Base-by-base conservation (phyloP, 177 flowering plant genomes). In the Tripterygium wilfordii region DNA sequence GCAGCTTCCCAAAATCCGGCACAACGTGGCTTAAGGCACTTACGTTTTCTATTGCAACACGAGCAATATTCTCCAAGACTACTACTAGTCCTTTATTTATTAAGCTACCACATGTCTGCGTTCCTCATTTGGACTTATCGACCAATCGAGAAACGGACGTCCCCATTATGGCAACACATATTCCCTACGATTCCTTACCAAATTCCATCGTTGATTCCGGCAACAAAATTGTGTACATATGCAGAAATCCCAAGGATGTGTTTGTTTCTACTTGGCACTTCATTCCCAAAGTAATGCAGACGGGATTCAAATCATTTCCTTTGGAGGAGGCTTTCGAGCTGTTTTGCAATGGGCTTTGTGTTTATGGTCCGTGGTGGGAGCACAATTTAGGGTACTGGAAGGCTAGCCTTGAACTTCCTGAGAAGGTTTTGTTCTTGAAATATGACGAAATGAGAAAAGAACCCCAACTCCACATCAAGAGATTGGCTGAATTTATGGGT, bases 331-430 rank as follows among this genome's bases (percentile, higher is more conserved):
- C 44, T 5, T 50, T 50, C 13, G 54, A 50, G 6, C 37, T 17
- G 33, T 50, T 33, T 36, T 50, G 45, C 15, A 45, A 37, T 1
- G 58, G 58, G 3, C 44, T 45, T 15, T 27, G 25, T 8, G n/a
- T 14, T 19, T 37, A 33, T 38, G 58, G 58, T 12, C 58, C 58
- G 23, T 54, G 17, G 5, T 59, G 63, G 63, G 42, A 51, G 8
- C 57, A 59, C 40, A 45, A 45, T 12, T 19, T 59, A 20, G 53
- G 52, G 10, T 42, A 42, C 30, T 42, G 45, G 45, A 42, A 25
- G 30, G 18, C 10, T 8, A 42, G 30, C 29, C 32, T 38, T 18
- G 43, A 23, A n/a, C 45, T 3, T 3, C 57, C 57, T 7, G 9
- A 46, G 4, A 52, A 52, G 10, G 53, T 59, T 13, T 30, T 52